phyloP scores from a whole-genome alignment of 768 basidiomycete genomes.

The Boletales sp. region DNA sequence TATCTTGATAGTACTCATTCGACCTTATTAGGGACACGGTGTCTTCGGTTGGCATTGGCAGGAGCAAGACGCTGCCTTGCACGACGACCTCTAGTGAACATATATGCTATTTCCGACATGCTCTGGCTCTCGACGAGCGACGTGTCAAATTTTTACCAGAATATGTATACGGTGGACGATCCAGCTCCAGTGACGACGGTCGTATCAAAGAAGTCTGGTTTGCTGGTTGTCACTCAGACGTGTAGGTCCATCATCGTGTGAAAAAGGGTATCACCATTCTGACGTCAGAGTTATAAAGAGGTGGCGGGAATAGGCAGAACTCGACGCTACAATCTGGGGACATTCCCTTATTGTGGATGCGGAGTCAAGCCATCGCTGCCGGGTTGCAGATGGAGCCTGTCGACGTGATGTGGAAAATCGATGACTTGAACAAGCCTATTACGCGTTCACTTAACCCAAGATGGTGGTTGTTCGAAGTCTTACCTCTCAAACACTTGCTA shows the following conservation, averaged over 20 bases:
- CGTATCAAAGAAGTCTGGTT: constrained; percentile 43
- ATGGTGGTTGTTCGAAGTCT: constrained; percentile 26
- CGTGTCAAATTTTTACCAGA: constrained; percentile 48
- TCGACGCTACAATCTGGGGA: constrained; percentile 26
- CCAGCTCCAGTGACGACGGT: constrained; percentile 8
- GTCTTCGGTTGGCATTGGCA: constrained; percentile 39
- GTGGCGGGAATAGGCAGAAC: constrained; percentile 28
- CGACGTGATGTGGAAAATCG: constrained; percentile 27
- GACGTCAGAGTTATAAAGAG: constrained; percentile 12
- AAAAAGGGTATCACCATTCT: background rate
- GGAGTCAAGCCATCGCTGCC: constrained; percentile 26
- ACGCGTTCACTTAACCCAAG: constrained; percentile 8
- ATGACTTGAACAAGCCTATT: constrained; percentile 23
- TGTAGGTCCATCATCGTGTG: constrained; percentile 24
- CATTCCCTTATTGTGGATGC: constrained; percentile 31
- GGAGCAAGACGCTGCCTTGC: constrained; percentile 30
- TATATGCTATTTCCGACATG: constrained; percentile 44
- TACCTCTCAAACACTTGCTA: constrained; percentile 24
- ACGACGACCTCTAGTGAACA: constrained; percentile 30
- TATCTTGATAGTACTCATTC: background rate
- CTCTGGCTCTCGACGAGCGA: constrained; percentile 44
- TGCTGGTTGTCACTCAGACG: constrained; percentile 37
- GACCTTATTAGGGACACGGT: constrained; percentile 40
- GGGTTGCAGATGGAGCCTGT: constrained; percentile 20
- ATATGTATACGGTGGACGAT: constrained; percentile 32